Conservation (phyloP, 805 yeast genomes). For the Hanseniaspora valbyensis region DNA sequence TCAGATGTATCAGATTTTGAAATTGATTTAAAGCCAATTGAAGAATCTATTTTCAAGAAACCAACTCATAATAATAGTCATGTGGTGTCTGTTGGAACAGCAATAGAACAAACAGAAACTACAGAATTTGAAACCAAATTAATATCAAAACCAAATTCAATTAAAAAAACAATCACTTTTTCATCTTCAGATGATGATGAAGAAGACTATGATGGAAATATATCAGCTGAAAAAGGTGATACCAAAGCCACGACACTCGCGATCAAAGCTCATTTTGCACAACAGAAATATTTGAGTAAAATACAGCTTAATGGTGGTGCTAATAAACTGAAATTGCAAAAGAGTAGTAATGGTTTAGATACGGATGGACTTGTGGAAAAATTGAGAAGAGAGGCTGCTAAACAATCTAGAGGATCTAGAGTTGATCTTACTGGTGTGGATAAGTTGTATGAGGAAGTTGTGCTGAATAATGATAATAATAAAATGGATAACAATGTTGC, state of each 20-base stretch:
- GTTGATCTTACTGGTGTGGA: neutral
- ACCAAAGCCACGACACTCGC: slow-evolving; percentile 4
- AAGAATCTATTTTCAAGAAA: neutral
- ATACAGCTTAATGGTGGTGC: too few species aligned
- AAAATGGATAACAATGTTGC: slow-evolving; percentile 19
- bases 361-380: neutral
- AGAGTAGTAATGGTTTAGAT: neutral
- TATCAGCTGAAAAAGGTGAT: slow-evolving; percentile 1
- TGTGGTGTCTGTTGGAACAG: neutral
- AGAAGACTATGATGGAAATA: neutral
- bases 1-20: slow-evolving; percentile 13
- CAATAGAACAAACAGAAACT: neutral
- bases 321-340: too few species aligned
- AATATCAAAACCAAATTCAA: neutral
- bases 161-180: neutral
- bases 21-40: slow-evolving; percentile 7
- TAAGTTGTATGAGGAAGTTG: neutral
- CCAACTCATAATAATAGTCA: neutral
- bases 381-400: slow-evolving; percentile 5
- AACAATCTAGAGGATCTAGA: neutral
- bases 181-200: slow-evolving; percentile 6
- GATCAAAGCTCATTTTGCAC: slow-evolving; percentile 4
- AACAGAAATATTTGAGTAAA: neutral
- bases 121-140: too few species aligned
- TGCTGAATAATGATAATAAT: neutral